Evolutionary conservation across 1,139 yeast species (phyloP).

Genomic region (Nakaseomyces glabratus): DNA sequence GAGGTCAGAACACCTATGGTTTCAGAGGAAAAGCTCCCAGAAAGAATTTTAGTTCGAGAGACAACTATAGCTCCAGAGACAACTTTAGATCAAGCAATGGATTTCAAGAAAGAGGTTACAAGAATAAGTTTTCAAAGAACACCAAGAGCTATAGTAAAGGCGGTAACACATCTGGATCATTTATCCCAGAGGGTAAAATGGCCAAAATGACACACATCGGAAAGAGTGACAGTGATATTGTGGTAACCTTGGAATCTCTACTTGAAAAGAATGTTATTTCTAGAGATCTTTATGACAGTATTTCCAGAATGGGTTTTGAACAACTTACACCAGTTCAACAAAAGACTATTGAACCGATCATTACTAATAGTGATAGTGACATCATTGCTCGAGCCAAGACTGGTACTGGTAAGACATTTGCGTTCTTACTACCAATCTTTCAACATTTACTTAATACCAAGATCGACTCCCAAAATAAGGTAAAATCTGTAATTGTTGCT

Average conservation of each 20-base stretch:
- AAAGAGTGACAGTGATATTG: constrained; percentile 6
- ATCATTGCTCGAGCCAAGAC: constrained; percentile 86
- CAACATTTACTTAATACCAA: constrained; percentile 41
- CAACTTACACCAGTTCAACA: constrained; percentile 75
- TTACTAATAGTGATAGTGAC: constrained; percentile 46
- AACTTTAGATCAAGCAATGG: not conserved
- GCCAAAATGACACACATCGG: constrained; percentile 1
- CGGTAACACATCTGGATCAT: no score
- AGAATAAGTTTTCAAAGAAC: not conserved
- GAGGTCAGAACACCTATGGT: no score
- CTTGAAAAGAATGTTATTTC: constrained; percentile 22
- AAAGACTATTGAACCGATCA: constrained; percentile 57
- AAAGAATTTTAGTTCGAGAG: not conserved
- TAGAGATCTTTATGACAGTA: constrained; percentile 28
- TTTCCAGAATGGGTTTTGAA: constrained; percentile 37
- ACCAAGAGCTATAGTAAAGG: no score
- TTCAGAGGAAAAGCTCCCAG: no score
- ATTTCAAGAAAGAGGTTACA: not conserved
- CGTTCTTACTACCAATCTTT: constrained; percentile 73
- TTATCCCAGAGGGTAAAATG: no score
- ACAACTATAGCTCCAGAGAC: not conserved
- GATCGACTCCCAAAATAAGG: constrained; percentile 25
- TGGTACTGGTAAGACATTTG: constrained; percentile 91
- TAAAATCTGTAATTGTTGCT: constrained; percentile 61
- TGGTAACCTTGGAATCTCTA: constrained; percentile 23